A percentile compares a stretch with the other conserved stretches of the same genome.
phyloP scores from a whole-genome alignment of 2,329 filamentous ascomycete species.

The Dothideomycetes sp. region DNA sequence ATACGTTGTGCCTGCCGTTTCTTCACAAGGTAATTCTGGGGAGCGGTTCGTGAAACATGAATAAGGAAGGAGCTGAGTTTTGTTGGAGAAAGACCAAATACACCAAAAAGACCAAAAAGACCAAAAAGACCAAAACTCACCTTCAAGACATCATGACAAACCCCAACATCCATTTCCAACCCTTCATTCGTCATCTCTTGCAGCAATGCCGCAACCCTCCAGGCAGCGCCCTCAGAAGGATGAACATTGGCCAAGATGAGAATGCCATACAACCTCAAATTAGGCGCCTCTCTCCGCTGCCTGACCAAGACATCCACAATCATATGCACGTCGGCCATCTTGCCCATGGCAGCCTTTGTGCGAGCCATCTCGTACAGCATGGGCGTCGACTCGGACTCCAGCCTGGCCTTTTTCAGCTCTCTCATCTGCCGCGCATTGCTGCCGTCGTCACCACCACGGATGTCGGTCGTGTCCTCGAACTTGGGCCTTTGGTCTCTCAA shows the following conservation, averaged over 20 bases:
- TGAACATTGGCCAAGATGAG: constrained; percentile 63
- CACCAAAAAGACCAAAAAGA: no score
- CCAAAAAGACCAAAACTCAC: constrained; percentile 32
- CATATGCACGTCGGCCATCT: constrained; percentile 28
- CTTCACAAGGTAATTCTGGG: no score
- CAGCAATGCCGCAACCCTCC: constrained; percentile 52
- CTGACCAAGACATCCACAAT: constrained; percentile 50
- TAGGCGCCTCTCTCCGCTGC: constrained; percentile 44
- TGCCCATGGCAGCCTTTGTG: constrained; percentile 25
- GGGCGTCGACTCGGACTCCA: constrained; percentile 12
- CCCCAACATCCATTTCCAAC: constrained; percentile 51
- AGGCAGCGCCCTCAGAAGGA: constrained; percentile 52
- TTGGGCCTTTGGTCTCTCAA: constrained; percentile 5
- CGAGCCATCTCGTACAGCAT: constrained; percentile 40
- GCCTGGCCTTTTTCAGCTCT: neutral
- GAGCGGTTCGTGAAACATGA: no score
- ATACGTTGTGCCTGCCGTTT: no score
- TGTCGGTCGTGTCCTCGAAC: neutral
- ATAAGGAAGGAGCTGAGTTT: no score
- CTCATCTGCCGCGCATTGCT: constrained; percentile 2
- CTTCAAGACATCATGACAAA: constrained; percentile 63
- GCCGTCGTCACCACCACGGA: no score
- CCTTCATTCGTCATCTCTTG: constrained; percentile 56
- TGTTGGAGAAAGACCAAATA: no score
- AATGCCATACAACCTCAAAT: constrained; percentile 57